phyloP scores from a whole-genome alignment of 2,329 filamentous ascomycete species.

The Fusarium staphyleae region DNA sequence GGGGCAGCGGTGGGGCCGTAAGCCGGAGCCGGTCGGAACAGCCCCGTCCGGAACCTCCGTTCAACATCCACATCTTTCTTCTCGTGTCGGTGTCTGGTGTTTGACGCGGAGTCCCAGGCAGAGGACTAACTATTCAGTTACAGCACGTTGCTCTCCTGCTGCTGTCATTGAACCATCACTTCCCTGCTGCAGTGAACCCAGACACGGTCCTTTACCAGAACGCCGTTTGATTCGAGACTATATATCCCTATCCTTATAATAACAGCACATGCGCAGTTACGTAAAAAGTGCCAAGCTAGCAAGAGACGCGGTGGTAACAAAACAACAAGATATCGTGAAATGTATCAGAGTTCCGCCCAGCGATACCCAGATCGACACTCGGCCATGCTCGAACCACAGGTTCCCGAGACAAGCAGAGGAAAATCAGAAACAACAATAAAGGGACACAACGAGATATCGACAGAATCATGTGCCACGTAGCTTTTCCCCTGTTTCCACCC shows the following conservation, averaged over 20 bases:
- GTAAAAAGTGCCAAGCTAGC: slow-evolving; percentile 17
- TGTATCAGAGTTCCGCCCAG: slow-evolving; percentile 33
- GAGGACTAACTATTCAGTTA: background rate
- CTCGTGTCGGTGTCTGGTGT: background rate
- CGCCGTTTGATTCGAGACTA: slow-evolving; percentile 19
- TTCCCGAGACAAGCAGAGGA: slow-evolving; percentile 2
- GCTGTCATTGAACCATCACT: slow-evolving; percentile 5
- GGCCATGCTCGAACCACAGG: slow-evolving; percentile 6
- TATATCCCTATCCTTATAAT: slow-evolving; percentile 17
- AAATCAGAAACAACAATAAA: slow-evolving; percentile 1
- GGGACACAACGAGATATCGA: background rate
- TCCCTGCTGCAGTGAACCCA: background rate
- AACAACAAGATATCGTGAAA: slow-evolving; percentile 22
- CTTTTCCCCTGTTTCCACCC: slow-evolving; percentile 6
- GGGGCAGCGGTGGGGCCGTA: slow-evolving; percentile 35
- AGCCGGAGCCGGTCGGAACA: slow-evolving; percentile 13
- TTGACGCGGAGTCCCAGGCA: background rate
- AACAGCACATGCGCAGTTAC: slow-evolving; percentile 15
- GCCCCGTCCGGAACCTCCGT: slow-evolving; percentile 18
- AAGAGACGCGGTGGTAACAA: slow-evolving; percentile 7
- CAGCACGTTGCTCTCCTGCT: slow-evolving; percentile 3
- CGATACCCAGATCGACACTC: slow-evolving; percentile 14
- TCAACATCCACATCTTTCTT: background rate
- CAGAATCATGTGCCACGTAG: slow-evolving; percentile 12
- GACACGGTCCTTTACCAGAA: slow-evolving; percentile 24